These are phyloP conservation scores for Mycothermus thermophilus DNA, from an alignment of 495 filamentous ascomycete genomes.

Conservation along the genomic window DNA sequence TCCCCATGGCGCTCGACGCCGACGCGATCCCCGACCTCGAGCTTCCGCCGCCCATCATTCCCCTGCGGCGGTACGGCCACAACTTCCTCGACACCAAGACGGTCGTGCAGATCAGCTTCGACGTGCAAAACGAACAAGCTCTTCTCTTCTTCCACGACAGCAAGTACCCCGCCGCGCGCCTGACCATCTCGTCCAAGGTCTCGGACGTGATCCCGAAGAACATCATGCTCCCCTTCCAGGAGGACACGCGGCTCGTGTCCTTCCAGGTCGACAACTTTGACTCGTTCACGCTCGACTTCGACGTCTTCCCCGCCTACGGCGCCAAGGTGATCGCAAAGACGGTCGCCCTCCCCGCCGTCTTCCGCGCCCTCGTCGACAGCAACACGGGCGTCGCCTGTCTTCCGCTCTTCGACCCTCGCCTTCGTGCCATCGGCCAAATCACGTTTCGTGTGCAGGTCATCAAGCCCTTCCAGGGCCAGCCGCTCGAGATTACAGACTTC, in stretches of 20 bases:
- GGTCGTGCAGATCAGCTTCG: slow-evolving; percentile 77
- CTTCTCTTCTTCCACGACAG: slow-evolving; percentile 86
- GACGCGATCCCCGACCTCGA: slow-evolving; percentile 88
- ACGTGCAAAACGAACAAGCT: slow-evolving; percentile 41
- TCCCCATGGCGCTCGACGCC: slow-evolving; percentile 55
- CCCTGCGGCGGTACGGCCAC: slow-evolving; percentile 84
- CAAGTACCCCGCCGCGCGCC: slow-evolving; percentile 85
- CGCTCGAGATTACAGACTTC: slow-evolving; percentile 91
- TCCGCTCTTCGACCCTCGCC: slow-evolving; percentile 80
- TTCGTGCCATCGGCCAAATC: slow-evolving; percentile 89
- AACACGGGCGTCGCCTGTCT: slow-evolving; percentile 72
- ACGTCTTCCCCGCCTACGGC: slow-evolving; percentile 94
- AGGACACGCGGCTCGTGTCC: slow-evolving; percentile 79
- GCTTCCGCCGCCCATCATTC: slow-evolving; percentile 90
- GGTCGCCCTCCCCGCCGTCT: slow-evolving; percentile 75
- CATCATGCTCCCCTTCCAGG: slow-evolving; percentile 86
- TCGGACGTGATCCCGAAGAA: slow-evolving; percentile 95
- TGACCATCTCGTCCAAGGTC: slow-evolving; percentile 90
- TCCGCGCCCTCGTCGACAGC: slow-evolving; percentile 48
- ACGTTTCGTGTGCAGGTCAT: slow-evolving; percentile 91
- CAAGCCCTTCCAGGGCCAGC: slow-evolving; percentile 87
- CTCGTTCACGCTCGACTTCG: slow-evolving; percentile 89
- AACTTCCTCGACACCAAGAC: slow-evolving; percentile 97
- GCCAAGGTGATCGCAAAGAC: slow-evolving; percentile 94
- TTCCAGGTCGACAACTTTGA: slow-evolving; percentile 92